These are phyloP conservation scores for Ananas comosus DNA, from an alignment of 176 grass and related monocot species.

Conservation along the genomic window DNA sequence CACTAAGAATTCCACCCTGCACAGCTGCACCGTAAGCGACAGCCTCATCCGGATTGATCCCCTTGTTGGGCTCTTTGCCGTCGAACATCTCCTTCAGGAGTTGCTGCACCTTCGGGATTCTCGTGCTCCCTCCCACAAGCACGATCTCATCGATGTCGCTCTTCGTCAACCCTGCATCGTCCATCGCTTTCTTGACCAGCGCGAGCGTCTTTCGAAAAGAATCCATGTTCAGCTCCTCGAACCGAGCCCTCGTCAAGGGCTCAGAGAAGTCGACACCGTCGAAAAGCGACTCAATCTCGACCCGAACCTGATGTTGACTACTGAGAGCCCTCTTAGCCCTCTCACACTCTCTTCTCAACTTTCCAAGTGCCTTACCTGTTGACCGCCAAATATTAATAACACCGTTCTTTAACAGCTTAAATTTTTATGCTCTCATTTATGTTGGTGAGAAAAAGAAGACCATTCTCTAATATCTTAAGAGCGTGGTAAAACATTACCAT, in stretches of 20 bases:
- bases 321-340: conserved; percentile 32
- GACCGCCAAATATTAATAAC: too few species aligned
- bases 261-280: conserved; percentile 30
- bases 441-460: too few species aligned
- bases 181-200: conserved; percentile 22
- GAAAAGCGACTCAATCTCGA: conserved; percentile 27
- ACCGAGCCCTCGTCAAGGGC: conserved; percentile 28
- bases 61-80: conserved; percentile 23
- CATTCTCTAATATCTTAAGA: too few species aligned
- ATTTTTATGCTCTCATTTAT: too few species aligned
- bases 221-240: conserved; percentile 40
- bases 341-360: conserved; percentile 31
- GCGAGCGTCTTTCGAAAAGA: conserved; percentile 30
- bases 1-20: conserved; percentile 25
- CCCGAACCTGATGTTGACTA: conserved; percentile 29
- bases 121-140: conserved; percentile 31
- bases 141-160: conserved; percentile 25
- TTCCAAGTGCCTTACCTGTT: conserved; percentile 3
- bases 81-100: conserved; percentile 8
- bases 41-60: conserved; percentile 44
- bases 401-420: too few species aligned
- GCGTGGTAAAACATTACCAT: too few species aligned
- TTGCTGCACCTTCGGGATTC: conserved; percentile 27
- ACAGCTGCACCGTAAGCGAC: conserved; percentile 34
- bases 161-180: conserved; percentile 23